Evolutionary conservation across 2,329 filamentous ascomycete species (phyloP).

Genomic region (Claviceps maximensis): DNA sequence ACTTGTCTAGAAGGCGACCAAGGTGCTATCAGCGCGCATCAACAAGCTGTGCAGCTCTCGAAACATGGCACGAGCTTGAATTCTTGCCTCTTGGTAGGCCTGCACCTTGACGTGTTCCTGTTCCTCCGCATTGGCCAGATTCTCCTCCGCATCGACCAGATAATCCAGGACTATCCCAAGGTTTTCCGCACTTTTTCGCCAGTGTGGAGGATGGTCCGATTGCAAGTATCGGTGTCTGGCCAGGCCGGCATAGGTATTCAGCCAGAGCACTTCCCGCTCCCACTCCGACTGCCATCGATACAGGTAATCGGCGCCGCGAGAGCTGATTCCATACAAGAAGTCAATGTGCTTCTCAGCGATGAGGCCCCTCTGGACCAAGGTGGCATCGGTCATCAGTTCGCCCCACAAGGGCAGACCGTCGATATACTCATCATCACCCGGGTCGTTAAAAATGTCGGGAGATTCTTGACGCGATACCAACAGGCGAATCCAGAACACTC

Average conservation of each 20-base stretch:
- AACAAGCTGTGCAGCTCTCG: not conserved
- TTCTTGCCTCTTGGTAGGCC: not conserved
- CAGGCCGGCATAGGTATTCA: conserved; percentile 11
- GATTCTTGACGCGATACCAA: not conserved
- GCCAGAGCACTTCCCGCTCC: conserved; percentile 7
- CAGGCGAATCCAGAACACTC: not conserved
- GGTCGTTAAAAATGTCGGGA: not conserved
- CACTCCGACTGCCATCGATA: not conserved
- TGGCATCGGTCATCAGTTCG: conserved; percentile 1
- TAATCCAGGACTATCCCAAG: too few relatives aligned
- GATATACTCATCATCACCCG: not conserved
- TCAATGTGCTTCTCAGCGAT: not conserved
- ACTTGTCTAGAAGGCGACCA: not conserved
- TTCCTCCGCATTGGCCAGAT: conserved; percentile 3
- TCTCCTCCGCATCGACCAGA: not conserved
- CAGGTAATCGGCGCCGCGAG: conserved; percentile 3
- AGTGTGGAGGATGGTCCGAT: not conserved
- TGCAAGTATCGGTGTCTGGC: not conserved
- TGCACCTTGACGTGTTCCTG: conserved; percentile 1
- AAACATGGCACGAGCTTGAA: not conserved
- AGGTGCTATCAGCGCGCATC: not conserved
- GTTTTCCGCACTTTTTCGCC: not conserved
- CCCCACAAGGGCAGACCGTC: not conserved
- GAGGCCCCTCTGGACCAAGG: not conserved
- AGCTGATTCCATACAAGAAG: conserved; percentile 7